Evolutionary conservation across 768 basidiomycete species (phyloP).

Genomic region (Sporobolomyces roseus): DNA sequence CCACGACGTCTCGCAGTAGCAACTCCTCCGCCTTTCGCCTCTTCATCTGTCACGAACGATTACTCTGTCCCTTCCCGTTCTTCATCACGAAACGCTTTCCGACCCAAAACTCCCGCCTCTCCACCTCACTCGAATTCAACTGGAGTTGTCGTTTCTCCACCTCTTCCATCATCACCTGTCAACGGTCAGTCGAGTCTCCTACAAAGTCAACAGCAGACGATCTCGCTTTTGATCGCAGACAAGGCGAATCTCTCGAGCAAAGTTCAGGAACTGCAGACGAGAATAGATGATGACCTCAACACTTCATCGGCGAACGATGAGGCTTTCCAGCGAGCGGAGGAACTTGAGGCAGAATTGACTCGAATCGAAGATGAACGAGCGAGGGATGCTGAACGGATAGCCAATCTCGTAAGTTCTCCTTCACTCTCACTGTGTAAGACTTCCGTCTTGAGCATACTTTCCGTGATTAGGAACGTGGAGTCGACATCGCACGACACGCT

Average conservation of each 20-base stretch:
- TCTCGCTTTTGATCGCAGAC: constrained; percentile 70
- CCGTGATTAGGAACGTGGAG: constrained; percentile 62
- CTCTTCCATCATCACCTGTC: neutral
- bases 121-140: constrained; percentile 28
- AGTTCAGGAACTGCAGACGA: constrained; percentile 25
- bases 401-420: constrained; percentile 18
- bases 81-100: constrained; percentile 13
- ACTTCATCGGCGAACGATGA: constrained; percentile 57
- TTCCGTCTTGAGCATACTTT: neutral
- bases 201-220: constrained; percentile 61
- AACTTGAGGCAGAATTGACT: constrained; percentile 17
- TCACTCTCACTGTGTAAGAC: neutral
- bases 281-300: constrained; percentile 3
- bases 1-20: constrained; percentile 16
- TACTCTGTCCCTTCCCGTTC: neutral
- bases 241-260: constrained; percentile 57
- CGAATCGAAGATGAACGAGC: constrained; percentile 13
- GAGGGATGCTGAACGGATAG: constrained; percentile 15
- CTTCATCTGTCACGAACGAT: neutral
- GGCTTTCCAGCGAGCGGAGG: constrained; percentile 48
- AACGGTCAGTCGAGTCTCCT: neutral
- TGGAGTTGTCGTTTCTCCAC: constrained; percentile 34
- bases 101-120: constrained; percentile 18
- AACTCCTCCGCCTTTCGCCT: constrained; percentile 2
- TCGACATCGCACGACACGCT: constrained; percentile 16